phyloP scores from a whole-genome alignment of 2,329 filamentous ascomycete genomes.

The Pseudogymnoascus destructans region DNA sequence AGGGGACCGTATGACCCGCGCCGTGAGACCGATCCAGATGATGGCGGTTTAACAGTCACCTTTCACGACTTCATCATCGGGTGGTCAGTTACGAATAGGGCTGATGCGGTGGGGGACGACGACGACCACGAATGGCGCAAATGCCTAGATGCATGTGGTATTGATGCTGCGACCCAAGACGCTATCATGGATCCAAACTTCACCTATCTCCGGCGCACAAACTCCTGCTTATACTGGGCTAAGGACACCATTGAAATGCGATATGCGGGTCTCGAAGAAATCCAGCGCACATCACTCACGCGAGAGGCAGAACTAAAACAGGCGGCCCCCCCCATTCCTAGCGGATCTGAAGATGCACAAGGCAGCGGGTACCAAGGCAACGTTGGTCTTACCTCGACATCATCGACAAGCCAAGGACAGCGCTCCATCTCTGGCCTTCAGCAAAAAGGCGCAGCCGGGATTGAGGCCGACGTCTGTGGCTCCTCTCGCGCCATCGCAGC shows the following conservation, averaged over 20 bases:
- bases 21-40: background rate
- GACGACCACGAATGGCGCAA: background rate
- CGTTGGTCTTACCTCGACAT: too few species aligned
- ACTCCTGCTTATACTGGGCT: background rate
- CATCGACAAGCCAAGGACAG: too few species aligned
- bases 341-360: too few species aligned
- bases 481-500: background rate
- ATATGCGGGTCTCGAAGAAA: background rate
- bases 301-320: background rate
- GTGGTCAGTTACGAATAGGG: too few species aligned
- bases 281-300: background rate
- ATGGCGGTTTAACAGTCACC: background rate
- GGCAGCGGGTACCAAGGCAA: too few species aligned
- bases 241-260: background rate
- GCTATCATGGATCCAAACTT: background rate
- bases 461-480: background rate
- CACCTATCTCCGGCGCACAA: background rate
- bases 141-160: background rate
- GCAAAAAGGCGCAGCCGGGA: background rate
- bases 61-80: background rate
- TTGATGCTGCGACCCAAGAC: background rate
- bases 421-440: background rate
- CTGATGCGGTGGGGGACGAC: background rate
- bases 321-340: too few species aligned
- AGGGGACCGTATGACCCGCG: background rate